Evolutionary conservation across 306 rosid species (phyloP).

Genomic region (Corylus americana): DNA sequence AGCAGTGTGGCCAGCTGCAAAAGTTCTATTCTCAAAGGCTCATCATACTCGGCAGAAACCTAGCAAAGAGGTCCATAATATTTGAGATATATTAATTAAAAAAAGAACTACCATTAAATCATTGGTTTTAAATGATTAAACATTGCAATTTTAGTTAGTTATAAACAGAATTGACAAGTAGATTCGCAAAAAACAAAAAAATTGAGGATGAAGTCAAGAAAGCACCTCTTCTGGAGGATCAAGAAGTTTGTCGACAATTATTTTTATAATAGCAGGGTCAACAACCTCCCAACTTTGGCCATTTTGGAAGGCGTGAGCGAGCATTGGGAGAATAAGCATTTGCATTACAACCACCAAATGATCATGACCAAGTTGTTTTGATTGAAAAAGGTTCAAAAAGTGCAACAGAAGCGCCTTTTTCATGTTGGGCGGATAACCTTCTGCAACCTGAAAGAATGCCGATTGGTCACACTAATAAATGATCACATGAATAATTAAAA

Average conservation of each 20-base stretch:
- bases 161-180: neutral
- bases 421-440: constrained; percentile 77
- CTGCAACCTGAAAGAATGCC: constrained; percentile 76
- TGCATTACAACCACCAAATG: constrained; percentile 97
- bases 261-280: constrained; percentile 78
- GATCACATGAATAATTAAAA: constrained; percentile 4
- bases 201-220: constrained; percentile 7
- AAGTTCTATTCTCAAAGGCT: constrained; percentile 90
- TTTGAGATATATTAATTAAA: constrained; percentile 9
- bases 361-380: constrained; percentile 81
- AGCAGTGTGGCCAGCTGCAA: constrained; percentile 97
- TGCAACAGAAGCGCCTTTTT: constrained; percentile 82
- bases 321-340: constrained; percentile 99
- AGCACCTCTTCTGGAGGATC: constrained; percentile 99
- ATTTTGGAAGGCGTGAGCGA: constrained; percentile 97
- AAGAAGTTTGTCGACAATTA: constrained; percentile 97
- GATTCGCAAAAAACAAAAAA: constrained; percentile 6
- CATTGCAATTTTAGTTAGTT: constrained; percentile 12
- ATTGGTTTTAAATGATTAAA: neutral
- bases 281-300: constrained; percentile 98
- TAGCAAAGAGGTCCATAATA: constrained; percentile 37
- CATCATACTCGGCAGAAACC: constrained; percentile 99
- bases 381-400: constrained; percentile 85
- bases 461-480: neutral
- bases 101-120: neutral